Evolutionary conservation across 2,329 filamentous ascomycete species (phyloP).

Genomic region (Clarireedia monteithiana): DNA sequence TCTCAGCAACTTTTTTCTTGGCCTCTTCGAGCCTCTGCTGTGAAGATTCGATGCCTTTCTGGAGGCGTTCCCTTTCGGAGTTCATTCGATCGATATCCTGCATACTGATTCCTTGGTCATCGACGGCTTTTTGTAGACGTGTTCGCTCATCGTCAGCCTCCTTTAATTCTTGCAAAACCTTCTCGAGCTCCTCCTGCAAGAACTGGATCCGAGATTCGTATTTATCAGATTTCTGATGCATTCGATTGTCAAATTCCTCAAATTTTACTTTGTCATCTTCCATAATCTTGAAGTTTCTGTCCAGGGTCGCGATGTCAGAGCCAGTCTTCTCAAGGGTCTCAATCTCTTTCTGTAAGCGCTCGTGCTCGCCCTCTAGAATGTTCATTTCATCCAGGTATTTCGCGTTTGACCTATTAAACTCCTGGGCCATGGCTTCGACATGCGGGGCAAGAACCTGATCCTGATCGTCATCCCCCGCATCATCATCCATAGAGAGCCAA

Average conservation of each 20-base stretch:
- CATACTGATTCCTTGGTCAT: slow-evolving; percentile 90
- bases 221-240: slow-evolving; percentile 80
- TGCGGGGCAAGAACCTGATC: slow-evolving; percentile 75
- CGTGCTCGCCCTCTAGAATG: slow-evolving; percentile 79
- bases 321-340: slow-evolving; percentile 82
- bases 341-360: slow-evolving; percentile 74
- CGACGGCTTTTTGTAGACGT: slow-evolving; percentile 75
- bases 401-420: slow-evolving; percentile 79
- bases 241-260: slow-evolving; percentile 83
- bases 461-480: slow-evolving; percentile 77
- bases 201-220: slow-evolving; percentile 74
- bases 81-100: slow-evolving; percentile 99
- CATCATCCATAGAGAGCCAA: slow-evolving; percentile 88
- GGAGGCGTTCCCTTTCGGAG: slow-evolving; percentile 85
- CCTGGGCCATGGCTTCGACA: slow-evolving; percentile 75
- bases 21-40: slow-evolving; percentile 72
- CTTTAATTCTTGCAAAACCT: slow-evolving; percentile 64
- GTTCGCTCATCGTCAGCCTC: slow-evolving; percentile 78
- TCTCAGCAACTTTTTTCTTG: slow-evolving; percentile 75
- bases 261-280: slow-evolving; percentile 94
- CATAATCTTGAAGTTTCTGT: slow-evolving; percentile 86
- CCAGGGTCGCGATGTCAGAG: slow-evolving; percentile 73
- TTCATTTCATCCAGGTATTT: slow-evolving; percentile 79
- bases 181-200: slow-evolving; percentile 79
- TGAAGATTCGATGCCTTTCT: slow-evolving; percentile 75